Base-by-base conservation (phyloP, 495 filamentous ascomycete genomes). In the Cryomyces minteri region DNA sequence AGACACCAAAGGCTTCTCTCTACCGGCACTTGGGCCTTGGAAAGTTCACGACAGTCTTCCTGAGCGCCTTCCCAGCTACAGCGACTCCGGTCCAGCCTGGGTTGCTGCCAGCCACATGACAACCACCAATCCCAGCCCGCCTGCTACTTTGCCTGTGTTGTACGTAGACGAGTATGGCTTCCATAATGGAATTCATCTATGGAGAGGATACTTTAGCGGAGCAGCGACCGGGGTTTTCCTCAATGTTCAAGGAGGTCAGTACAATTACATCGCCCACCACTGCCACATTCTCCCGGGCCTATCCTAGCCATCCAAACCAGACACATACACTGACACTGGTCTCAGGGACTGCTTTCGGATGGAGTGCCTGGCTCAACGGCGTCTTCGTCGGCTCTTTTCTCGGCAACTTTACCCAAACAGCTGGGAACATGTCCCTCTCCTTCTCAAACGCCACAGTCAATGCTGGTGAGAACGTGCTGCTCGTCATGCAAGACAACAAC, bases 91-190 rank as follows among this genome's bases (percentile, higher is more conserved):
- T 10, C 11, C 40, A 4, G 58, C 54, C 9, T 61, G 58, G 58
- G 44, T 43, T 7, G 44, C 39, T n/a, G 56, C 56, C 1, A 41
- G 54, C 36, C 54, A 57, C 25, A 51, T 31, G 25, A 51, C 46
- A 30, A 59, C 58, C 4, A 46, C 49, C 1, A 59, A 57, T 45
- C 51, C 57, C 1, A 50, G 45, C 30, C 53, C 56, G 42, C 58
- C 58, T 3, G 43, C 48, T 32, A 61, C 54, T 1, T 48, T 54
- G 11, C 58, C 58, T 3, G 54, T 61, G 4, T 45, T 61, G 5
- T 61, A 59, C 40, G 54, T 49, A 4, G 56, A 59, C 41, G 57
- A 61, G 11, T 61, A 61, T 43, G 58, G 52, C 25, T 57, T 61
- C 45, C 54, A 61, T 37, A 53, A 51, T 37, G 50, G 53, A 41